Evolutionary conservation across 2,329 filamentous ascomycete genomes (phyloP), one percentile per base, ranked within the genome.

Genomic region (Neopestalotiopsis rosae): DNA sequence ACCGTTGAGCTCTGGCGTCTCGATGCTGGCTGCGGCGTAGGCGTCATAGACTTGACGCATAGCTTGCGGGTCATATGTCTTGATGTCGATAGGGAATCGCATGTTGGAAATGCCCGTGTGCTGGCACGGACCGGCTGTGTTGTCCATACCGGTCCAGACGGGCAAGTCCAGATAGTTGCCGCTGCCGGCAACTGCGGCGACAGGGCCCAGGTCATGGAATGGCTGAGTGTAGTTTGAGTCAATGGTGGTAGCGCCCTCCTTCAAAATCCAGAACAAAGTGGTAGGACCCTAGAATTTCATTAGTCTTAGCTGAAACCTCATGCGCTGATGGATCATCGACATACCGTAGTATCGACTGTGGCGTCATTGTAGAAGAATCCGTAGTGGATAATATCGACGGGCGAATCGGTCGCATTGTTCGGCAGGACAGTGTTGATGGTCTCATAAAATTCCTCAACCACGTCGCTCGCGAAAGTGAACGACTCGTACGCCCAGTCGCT

Each of bases 351-450:
- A 74, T 87, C 84, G 4, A 79, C 68, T 10, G 74, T 74, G 1
- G 83, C 76, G 58, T 81, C 77, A 63, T 81, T 81, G 30, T 83
- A 75, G 81, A 82, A 84, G 75, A 85, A 86, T 0, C 81, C 83
- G 83, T 83, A 89, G 74, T 87, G 85, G 70, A 84, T 82, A 28
- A 88, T 70, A 56, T 83, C 83, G 1, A 73, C 78, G 1, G 81
- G 78, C 73, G 34, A 7, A 38, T 83, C 81, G 5, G 74, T 81
- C 17, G 81, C 81, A 64, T 80, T 77, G 63, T 79, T 78, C 58
- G 34, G 59, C 17, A 62, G 12, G 24, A 24, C 30, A 20, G 14
- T 20, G 40, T 68, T 68, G 34, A 59, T 80, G 3, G 78, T 77
- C 40, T 80, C 72, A 69, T 85, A 86, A 34, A 86, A 75, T 14